Evolutionary conservation across 176 grass and related monocot genomes (phyloP).

Genomic region (Paspalum notatum): DNA sequence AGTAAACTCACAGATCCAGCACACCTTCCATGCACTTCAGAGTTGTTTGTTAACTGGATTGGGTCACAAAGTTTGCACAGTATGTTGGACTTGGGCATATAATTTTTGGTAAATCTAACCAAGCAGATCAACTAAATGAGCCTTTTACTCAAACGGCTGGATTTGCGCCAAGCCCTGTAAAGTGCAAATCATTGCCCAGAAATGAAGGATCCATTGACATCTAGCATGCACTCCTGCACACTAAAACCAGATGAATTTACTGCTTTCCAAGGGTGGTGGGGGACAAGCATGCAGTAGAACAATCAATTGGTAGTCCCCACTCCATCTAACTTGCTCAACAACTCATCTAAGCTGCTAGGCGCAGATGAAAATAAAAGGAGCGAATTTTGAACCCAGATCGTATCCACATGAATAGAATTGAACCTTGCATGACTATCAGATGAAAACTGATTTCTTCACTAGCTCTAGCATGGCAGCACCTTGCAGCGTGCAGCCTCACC

Average conservation of each 20-base stretch:
- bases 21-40: neutral
- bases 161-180: neutral
- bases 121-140: neutral
- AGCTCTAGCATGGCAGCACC: neutral
- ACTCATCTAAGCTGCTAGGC: neutral
- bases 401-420: neutral
- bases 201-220: slow-evolving; percentile 2
- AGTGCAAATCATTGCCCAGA: slow-evolving; percentile 3
- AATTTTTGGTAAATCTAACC: neutral
- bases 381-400: neutral
- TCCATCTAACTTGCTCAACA: neutral
- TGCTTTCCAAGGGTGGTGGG: neutral
- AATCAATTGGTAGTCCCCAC: neutral
- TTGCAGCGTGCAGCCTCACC: too few relatives aligned
- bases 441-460: neutral
- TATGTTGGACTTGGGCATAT: neutral
- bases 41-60: neutral
- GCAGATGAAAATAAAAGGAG: neutral
- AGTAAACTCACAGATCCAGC: neutral
- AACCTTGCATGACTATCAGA: neutral
- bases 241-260: neutral
- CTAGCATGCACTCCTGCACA: neutral
- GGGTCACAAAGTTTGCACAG: neutral
- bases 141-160: neutral
- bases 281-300: slow-evolving; percentile 3